These are phyloP conservation scores for Dentipellis sp. DNA, from an alignment of 768 basidiomycete genomes.

Conservation along the genomic window DNA sequence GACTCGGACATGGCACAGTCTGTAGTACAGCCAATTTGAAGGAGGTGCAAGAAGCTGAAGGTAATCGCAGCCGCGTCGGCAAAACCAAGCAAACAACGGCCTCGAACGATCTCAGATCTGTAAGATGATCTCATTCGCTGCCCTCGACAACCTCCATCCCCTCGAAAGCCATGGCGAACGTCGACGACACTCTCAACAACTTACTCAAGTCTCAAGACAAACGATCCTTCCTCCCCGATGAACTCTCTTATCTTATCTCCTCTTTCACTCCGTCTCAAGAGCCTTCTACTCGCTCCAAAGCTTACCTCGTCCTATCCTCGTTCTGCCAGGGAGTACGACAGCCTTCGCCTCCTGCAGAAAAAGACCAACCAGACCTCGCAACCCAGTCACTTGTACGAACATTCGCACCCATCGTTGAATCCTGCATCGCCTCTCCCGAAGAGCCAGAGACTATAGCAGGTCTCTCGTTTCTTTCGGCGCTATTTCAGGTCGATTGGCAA, in stretches of 20 bases:
- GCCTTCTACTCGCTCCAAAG: constrained; percentile 42
- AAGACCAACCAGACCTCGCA: constrained; percentile 30
- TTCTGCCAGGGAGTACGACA: constrained; percentile 52
- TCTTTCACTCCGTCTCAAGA: constrained; percentile 10
- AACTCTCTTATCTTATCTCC: constrained; percentile 11
- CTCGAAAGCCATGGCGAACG: background rate
- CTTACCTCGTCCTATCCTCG: constrained; percentile 59
- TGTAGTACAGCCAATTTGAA: background rate
- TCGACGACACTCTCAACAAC: constrained; percentile 25
- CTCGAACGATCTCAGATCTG: background rate
- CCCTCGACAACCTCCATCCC: no score
- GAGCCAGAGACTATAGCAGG: constrained; percentile 45
- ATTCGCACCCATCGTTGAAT: constrained; percentile 42
- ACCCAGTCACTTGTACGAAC: constrained; percentile 39
- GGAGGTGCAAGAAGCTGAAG: background rate
- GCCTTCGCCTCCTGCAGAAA: constrained; percentile 25
- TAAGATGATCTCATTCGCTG: no score
- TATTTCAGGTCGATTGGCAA: constrained; percentile 77
- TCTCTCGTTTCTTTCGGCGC: constrained; percentile 60
- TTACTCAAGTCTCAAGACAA: background rate
- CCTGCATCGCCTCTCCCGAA: constrained; percentile 45
- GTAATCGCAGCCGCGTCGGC: background rate
- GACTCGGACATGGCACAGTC: background rate
- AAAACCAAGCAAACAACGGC: background rate
- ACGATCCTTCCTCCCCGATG: constrained; percentile 12